These are phyloP conservation scores for Schizopora paradoxa DNA, from an alignment of 1,284 basidiomycete species.

Conservation along the genomic window DNA sequence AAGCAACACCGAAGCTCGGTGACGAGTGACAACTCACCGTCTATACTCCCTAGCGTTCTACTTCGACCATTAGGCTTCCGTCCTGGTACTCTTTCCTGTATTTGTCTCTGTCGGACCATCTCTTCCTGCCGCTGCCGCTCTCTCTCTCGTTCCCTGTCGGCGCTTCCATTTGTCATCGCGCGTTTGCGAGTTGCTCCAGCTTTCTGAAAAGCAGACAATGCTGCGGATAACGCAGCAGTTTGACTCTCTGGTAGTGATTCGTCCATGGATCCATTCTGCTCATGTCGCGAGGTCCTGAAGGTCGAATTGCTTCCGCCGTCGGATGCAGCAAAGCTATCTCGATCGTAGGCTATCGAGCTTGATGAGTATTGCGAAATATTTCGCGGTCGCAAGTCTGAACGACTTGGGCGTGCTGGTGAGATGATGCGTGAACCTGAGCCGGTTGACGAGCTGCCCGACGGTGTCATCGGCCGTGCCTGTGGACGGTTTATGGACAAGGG, in stretches of 20 bases:
- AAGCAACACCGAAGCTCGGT: neutral
- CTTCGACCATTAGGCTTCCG: constrained; percentile 47
- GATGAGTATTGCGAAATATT: constrained; percentile 18
- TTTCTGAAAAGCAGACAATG: constrained; percentile 62
- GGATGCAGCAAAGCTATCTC: constrained; percentile 14
- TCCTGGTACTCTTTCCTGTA: constrained; percentile 60
- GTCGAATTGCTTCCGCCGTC: constrained; percentile 23
- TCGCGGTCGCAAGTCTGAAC: constrained; percentile 22
- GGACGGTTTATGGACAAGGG: constrained; percentile 19
- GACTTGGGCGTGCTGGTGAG: constrained; percentile 21
- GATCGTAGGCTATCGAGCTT: constrained; percentile 14
- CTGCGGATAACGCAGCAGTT: constrained; percentile 43
- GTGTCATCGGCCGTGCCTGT: constrained; percentile 17
- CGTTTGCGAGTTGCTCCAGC: constrained; percentile 50
- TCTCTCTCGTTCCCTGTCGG: constrained; percentile 38
- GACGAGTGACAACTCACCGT: constrained; percentile 46
- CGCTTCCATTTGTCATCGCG: constrained; percentile 47
- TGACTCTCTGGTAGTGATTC: constrained; percentile 26
- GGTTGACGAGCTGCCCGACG: constrained; percentile 15
- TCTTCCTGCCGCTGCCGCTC: constrained; percentile 53
- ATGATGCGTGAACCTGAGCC: constrained; percentile 10
- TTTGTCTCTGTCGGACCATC: constrained; percentile 58
- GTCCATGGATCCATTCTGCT: constrained; percentile 25
- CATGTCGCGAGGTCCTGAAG: constrained; percentile 30
- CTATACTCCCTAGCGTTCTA: constrained; percentile 61